Conservation (phyloP, 169 alveolate species). For the Theileria orientalis region DNA sequence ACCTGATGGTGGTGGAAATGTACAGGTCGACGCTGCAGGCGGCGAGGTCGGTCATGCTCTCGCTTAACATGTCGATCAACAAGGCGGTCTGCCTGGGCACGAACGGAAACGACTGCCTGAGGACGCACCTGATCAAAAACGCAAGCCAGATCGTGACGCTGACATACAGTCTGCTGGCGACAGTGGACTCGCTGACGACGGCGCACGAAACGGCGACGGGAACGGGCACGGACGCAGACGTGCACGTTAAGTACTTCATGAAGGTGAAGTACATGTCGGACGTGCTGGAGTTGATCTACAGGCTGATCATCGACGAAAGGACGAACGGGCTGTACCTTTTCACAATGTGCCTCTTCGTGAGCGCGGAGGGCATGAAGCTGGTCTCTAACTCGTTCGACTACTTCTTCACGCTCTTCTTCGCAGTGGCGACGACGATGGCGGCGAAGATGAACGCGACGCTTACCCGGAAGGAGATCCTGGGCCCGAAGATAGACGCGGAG, state of each 20-base stretch:
- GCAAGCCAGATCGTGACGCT: slow-evolving; percentile 17
- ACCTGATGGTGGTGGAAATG: slow-evolving; percentile 36
- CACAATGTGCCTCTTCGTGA: slow-evolving; percentile 21
- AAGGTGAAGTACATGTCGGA: slow-evolving; percentile 54
- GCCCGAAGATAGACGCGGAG: slow-evolving; percentile 14
- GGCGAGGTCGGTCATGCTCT: slow-evolving; percentile 30
- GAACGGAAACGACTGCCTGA: slow-evolving; percentile 22
- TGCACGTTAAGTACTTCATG: slow-evolving; percentile 29
- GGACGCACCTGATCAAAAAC: slow-evolving; percentile 17
- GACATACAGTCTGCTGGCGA: slow-evolving; percentile 5
- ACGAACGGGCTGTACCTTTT: slow-evolving; percentile 17
- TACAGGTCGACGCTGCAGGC: slow-evolving; percentile 29
- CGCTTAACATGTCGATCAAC: slow-evolving; percentile 33
- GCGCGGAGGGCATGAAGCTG: slow-evolving; percentile 33
- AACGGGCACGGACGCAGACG: not conserved
- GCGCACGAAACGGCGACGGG: not conserved
- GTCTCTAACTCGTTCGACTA: slow-evolving; percentile 30
- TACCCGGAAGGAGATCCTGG: slow-evolving; percentile 31
- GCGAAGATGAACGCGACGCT: slow-evolving; percentile 24
- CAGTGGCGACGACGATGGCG: slow-evolving; percentile 41
- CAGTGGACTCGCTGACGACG: not conserved
- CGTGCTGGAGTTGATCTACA: slow-evolving; percentile 55
- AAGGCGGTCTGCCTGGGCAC: not conserved
- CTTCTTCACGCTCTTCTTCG: slow-evolving; percentile 23
- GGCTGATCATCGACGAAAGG: slow-evolving; percentile 40